Evolutionary conservation across 768 basidiomycete species (phyloP), one percentile per base, ranked within the genome.

Genomic region (Phylloporus sp.): DNA sequence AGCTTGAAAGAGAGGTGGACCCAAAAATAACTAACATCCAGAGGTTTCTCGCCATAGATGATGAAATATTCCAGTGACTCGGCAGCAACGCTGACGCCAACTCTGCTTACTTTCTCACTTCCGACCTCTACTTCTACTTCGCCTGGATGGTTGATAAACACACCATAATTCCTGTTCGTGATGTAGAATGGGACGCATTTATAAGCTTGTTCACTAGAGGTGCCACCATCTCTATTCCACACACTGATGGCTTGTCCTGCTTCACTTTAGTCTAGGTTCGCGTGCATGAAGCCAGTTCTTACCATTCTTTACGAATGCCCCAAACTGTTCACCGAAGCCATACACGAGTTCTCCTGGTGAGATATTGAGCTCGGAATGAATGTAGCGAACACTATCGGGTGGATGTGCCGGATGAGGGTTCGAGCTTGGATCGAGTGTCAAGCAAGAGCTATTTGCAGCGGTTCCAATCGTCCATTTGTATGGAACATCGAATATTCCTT

Each of bases 181-280:
- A 86, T 79, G 56, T 84, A 84, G 67, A 85, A 86, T 2, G 84
- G 84, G 13, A 85, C 73, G 52, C 78, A 80, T 75, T 84, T 84
- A 66, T 84, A 85, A 1, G 81, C 80, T 58, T 84, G 81, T 31
- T 84, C 82, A 54, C 78, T 80, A 9, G 82, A 84, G 1, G 85
- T 89, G 28, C 87, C 86, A 22, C 86, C 86, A 59, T 88, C 86
- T 64, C 81, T 79, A 57, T 88, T 86, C 87, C 86, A 88, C 5
- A 86, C 70, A 54, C 76, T 80, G 40, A 87, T 70, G 6, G 76
- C 59, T 62, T 82, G 84, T 27, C 81, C 80, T 81, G 52, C 43
- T 53, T 29, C 27, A 49, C 1, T 54, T 50, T 12, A 58, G 39
- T 29, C 31, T 39, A 45, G 12, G n/a, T 68, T 47, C 55, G 60